Conservation (phyloP, 2,329 filamentous ascomycete genomes). For the Saccharata proteae region DNA sequence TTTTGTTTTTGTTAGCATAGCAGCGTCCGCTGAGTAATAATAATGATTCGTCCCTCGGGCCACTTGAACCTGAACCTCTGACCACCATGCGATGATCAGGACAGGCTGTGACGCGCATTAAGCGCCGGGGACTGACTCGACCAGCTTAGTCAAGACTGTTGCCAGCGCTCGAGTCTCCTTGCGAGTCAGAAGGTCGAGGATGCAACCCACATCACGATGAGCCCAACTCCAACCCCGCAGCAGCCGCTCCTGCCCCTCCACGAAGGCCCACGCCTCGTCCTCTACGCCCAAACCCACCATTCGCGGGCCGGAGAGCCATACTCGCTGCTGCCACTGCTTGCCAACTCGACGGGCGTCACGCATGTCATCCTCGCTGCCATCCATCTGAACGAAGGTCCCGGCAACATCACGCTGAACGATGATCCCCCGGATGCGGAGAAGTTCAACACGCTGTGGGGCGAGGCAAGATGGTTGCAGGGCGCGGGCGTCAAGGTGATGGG, state of each 20-base stretch:
- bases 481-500: conserved; percentile 68
- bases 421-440: conserved; percentile 54
- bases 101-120: too few species aligned
- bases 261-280: conserved; percentile 31
- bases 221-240: conserved; percentile 17
- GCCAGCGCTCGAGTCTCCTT: too few species aligned
- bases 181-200: neutral
- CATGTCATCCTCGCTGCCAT: conserved; percentile 81
- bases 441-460: conserved; percentile 65
- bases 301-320: conserved; percentile 40
- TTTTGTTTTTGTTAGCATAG: too few species aligned
- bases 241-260: conserved; percentile 22
- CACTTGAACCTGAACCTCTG: too few species aligned
- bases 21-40: too few species aligned
- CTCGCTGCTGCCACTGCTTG: conserved; percentile 49
- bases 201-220: conserved; percentile 9
- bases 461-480: conserved; percentile 59
- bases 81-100: too few species aligned
- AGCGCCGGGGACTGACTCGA: too few species aligned
- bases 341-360: conserved; percentile 51
- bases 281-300: conserved; percentile 57
- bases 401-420: conserved; percentile 67
- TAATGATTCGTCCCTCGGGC: too few species aligned
- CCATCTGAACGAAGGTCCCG: conserved; percentile 61
- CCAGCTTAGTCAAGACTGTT: too few species aligned